phyloP scores from a whole-genome alignment of 2,329 filamentous ascomycete genomes.

The Ascochyta lentis region DNA sequence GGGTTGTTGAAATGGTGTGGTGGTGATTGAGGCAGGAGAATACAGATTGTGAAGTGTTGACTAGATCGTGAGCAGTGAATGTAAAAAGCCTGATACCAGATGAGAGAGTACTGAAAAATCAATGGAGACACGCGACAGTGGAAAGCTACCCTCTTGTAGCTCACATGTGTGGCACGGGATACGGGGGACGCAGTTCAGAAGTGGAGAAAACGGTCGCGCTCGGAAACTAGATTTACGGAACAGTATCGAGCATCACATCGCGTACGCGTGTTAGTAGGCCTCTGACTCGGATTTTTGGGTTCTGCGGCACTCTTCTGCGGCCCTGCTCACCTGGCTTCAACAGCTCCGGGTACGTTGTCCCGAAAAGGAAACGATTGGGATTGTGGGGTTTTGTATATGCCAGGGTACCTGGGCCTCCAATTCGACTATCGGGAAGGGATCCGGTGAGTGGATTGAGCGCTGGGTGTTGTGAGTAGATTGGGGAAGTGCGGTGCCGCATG shows the following conservation, averaged over 20 bases:
- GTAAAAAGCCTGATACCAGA: conserved; percentile 6
- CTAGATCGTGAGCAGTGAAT: neutral
- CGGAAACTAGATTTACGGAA: neutral
- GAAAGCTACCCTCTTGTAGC: conserved; percentile 9
- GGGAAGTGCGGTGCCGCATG: no score
- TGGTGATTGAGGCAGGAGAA: neutral
- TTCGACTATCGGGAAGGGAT: neutral
- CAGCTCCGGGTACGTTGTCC: conserved; percentile 10
- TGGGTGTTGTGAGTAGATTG: no score
- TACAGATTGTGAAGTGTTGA: neutral
- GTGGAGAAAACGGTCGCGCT: conserved; percentile 18
- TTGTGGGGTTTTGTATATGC: neutral
- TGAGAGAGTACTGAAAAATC: neutral
- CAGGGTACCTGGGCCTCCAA: neutral
- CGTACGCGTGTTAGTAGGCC: neutral
- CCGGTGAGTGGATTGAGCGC: neutral
- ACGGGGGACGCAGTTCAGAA: conserved; percentile 11
- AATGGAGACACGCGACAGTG: conserved; percentile 7
- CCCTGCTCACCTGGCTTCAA: neutral
- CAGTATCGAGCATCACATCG: conserved; percentile 7
- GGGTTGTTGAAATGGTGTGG: neutral
- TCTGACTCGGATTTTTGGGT: neutral
- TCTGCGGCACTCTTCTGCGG: neutral
- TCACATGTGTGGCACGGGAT: conserved; percentile 1
- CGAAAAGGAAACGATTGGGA: conserved; percentile 15